Base-by-base conservation (phyloP, 2,329 filamentous ascomycete species). In the Hypoxylon sp. region DNA sequence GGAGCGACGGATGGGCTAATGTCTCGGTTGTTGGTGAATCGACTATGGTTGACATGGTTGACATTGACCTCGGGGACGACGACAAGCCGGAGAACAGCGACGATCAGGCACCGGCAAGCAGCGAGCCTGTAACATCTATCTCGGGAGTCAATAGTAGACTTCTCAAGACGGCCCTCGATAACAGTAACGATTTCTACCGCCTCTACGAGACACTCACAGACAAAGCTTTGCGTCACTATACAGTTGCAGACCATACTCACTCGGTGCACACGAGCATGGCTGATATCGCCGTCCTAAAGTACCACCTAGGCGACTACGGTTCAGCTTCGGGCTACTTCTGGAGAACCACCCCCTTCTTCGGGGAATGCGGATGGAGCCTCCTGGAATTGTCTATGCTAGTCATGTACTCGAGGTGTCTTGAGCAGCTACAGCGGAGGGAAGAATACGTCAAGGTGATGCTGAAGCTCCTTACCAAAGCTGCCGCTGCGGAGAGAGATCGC, bases 221-320 rank as follows among this genome's bases (percentile, higher is more conserved):
- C 66, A 88, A 90, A 60, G 88, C 93, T 2, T 84, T 96, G 54
- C 89, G 90, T 1, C 90, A 97, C 70, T 96, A 91, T 71, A 87
- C 87, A 11, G 85, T 92, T 3, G 92, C 93, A 3, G 89, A 88
- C 52, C 89, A 94, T 62, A 81, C 81, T 0, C 89, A 96, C 66
- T 90, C 91, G 6, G 88, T 90, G 0, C 88, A 96, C 66, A 83
- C 87, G 17, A 87, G 88, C 58, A 85, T 93, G 73, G 89, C 91
- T 8, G 95, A 99, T 73, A 82, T 98, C 41, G 95, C 92, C 1
- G 83, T 95, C 4, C 78, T 97, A 47, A 93, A 94, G 68, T 95
- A 88, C 66, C 85, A 90, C 58, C 79, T 90, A 2, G 83, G 84
- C 18, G 90, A 98, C 64, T 93, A 88, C 69, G 79, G 78, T 2